phyloP scores from a whole-genome alignment of 164 flowering plant species.

The Piper betle region DNA sequence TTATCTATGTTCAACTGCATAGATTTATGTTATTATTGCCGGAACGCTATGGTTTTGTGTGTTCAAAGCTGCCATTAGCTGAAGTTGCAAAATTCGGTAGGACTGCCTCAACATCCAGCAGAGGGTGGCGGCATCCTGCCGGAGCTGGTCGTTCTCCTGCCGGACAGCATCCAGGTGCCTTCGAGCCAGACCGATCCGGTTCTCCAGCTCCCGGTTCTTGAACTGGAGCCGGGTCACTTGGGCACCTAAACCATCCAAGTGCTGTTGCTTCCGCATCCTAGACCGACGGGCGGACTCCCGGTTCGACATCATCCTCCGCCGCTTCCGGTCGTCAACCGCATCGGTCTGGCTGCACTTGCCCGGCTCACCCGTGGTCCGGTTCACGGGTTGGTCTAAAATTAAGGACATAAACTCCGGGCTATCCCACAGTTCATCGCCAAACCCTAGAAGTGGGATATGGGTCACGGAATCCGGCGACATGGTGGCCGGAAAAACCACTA shows the following conservation, averaged over 20 bases:
- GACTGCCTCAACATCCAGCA: slow-evolving; percentile 32
- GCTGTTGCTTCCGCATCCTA: slow-evolving; percentile 69
- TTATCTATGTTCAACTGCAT: neutral
- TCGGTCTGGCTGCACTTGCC: slow-evolving; percentile 17
- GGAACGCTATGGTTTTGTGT: neutral
- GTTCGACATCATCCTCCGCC: slow-evolving; percentile 49
- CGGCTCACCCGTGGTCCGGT: slow-evolving; percentile 10
- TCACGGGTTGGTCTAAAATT: neutral
- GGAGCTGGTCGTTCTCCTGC: neutral
- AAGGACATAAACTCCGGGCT: slow-evolving; percentile 19
- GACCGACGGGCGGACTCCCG: slow-evolving; percentile 86
- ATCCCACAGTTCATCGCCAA: slow-evolving; percentile 5
- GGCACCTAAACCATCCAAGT: slow-evolving; percentile 54
- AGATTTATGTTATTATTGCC: neutral
- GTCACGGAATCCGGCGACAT: neutral
- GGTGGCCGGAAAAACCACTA: slow-evolving; percentile 15
- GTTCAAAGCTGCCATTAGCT: slow-evolving; percentile 13
- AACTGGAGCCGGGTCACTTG: slow-evolving; percentile 39
- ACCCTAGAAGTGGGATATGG: neutral
- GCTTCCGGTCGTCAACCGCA: slow-evolving; percentile 31
- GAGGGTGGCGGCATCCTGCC: slow-evolving; percentile 10
- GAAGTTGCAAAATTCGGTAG: slow-evolving; percentile 31
- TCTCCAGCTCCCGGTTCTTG: slow-evolving; percentile 40
- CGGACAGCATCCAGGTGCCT: neutral
- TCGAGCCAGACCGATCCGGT: slow-evolving; percentile 27